phyloP scores from a whole-genome alignment of 306 rosid species.

The Erythrophleum fordii region DNA sequence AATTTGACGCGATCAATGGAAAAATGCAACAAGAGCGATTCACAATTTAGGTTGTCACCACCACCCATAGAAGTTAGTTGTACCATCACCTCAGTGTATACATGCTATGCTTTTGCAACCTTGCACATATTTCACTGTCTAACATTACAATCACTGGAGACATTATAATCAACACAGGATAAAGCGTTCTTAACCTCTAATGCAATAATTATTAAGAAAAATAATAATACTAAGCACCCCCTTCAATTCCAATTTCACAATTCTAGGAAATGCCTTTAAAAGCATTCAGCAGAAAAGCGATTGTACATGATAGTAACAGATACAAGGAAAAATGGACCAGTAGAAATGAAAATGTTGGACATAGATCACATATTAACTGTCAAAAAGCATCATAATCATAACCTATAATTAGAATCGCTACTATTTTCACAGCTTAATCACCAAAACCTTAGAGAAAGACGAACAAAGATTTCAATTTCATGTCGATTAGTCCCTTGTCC shows the following conservation, averaged over 20 bases:
- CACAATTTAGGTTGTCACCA: background rate
- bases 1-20: background rate
- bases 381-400: background rate
- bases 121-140: background rate
- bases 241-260: background rate
- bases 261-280: background rate
- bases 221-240: background rate
- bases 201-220: background rate
- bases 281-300: background rate
- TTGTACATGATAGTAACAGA: background rate
- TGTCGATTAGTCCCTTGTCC: background rate
- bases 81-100: background rate
- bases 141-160: background rate
- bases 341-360: too few species aligned
- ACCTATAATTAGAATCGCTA: background rate
- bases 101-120: background rate
- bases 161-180: background rate
- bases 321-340: background rate
- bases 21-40: background rate
- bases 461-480: background rate
- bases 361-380: background rate
- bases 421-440: background rate
- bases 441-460: background rate
- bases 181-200: background rate
- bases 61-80: background rate